phyloP scores from a whole-genome alignment of 1,284 basidiomycete genomes.

The Ceratobasidium sp. region DNA sequence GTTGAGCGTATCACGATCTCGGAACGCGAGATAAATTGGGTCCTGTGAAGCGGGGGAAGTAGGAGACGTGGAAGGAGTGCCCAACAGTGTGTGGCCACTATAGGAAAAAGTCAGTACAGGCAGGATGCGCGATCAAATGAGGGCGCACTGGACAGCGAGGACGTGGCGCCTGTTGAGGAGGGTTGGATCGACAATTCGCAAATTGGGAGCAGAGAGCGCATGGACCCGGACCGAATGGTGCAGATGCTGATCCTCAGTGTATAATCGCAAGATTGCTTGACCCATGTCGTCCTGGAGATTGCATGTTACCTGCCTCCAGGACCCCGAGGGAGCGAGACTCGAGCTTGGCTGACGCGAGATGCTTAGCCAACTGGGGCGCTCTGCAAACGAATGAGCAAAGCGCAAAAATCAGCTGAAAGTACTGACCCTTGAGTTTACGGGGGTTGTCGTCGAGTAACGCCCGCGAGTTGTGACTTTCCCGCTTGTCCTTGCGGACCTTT shows the following conservation, averaged over 20 bases:
- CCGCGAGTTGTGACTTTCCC: slow-evolving; percentile 23
- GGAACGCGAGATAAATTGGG: slow-evolving; percentile 72
- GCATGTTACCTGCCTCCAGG: slow-evolving; percentile 74
- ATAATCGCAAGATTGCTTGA: slow-evolving; percentile 55
- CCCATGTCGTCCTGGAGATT: slow-evolving; percentile 69
- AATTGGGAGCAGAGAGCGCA: slow-evolving; percentile 73
- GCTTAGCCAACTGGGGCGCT: slow-evolving; percentile 72
- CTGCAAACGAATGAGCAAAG: slow-evolving; percentile 52
- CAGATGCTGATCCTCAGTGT: slow-evolving; percentile 72
- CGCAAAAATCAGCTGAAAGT: slow-evolving; percentile 2
- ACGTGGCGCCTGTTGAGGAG: slow-evolving; percentile 74
- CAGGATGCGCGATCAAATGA: slow-evolving; percentile 17
- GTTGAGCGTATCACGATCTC: slow-evolving; percentile 63
- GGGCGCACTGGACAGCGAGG: slow-evolving; percentile 65
- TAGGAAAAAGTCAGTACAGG: background rate
- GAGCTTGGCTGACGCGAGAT: slow-evolving; percentile 59
- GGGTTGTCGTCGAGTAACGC: slow-evolving; percentile 51
- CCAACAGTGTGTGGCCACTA: slow-evolving; percentile 11
- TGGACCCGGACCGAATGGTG: slow-evolving; percentile 76
- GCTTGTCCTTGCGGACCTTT: slow-evolving; percentile 35
- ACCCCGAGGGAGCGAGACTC: slow-evolving; percentile 55
- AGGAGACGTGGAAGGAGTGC: background rate
- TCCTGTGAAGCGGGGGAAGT: slow-evolving; percentile 11
- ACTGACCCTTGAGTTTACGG: slow-evolving; percentile 67
- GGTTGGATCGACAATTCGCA: slow-evolving; percentile 71